phyloP scores from a whole-genome alignment of 2,329 filamentous ascomycete genomes.

The Aspergillus tanneri region DNA sequence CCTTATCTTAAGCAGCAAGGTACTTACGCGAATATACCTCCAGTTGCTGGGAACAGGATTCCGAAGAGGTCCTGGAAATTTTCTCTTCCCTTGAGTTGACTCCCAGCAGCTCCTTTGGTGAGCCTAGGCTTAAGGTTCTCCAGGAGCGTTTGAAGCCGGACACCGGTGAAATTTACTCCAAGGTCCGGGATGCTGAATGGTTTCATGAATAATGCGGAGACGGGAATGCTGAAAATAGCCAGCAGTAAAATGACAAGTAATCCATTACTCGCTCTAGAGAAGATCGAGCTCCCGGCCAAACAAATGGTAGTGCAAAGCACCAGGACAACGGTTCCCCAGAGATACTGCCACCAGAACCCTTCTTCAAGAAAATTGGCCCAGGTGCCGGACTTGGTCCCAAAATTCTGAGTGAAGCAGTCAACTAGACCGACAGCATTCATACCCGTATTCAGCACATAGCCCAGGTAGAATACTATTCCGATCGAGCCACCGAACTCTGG shows the following conservation, averaged over 20 bases:
- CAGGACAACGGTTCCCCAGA: constrained; percentile 70
- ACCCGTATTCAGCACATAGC: constrained; percentile 81
- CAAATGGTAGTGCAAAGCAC: constrained; percentile 72
- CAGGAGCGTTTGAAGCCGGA: constrained; percentile 67
- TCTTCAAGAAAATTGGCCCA: constrained; percentile 63
- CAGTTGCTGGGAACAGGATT: constrained; percentile 74
- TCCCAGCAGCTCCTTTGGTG: constrained; percentile 61
- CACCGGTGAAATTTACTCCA: constrained; percentile 73
- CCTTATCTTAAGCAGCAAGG: constrained; percentile 32
- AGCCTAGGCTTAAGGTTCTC: constrained; percentile 71
- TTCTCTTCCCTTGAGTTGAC: constrained; percentile 61
- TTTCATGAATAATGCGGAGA: constrained; percentile 67
- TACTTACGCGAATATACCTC: constrained; percentile 57
- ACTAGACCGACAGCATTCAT: constrained; percentile 85
- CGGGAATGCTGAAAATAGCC: constrained; percentile 75
- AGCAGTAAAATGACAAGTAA: constrained; percentile 69
- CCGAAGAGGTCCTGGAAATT: constrained; percentile 82
- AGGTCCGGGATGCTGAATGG: constrained; percentile 65
- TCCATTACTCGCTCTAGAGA: constrained; percentile 76
- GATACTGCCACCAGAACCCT: constrained; percentile 74
- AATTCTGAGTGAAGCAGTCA: constrained; percentile 75
- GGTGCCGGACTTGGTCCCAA: constrained; percentile 59
- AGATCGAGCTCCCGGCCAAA: constrained; percentile 75
- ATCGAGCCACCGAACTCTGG: constrained; percentile 89
- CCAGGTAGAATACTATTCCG: constrained; percentile 84